Base-by-base conservation (phyloP, 176 grass and related monocot species). In the Cocos nucifera region DNA sequence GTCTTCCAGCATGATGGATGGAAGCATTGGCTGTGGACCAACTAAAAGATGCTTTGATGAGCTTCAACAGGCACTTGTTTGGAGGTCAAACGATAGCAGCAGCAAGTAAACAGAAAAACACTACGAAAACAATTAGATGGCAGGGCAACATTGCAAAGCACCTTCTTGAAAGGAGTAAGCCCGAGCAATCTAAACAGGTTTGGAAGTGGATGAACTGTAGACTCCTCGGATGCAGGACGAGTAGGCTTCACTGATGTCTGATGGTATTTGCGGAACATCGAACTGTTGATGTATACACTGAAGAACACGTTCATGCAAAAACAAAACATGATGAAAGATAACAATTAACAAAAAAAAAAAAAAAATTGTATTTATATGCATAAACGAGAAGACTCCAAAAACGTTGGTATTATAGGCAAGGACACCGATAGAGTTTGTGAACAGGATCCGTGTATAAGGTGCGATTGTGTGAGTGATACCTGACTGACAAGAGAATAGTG, bases 161-260 rank as follows among this genome's bases (percentile, higher is more conserved):
- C 92, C 92, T 91, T 91, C 77, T 59, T 85, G 79, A 83, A 97
- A 67, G 92, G 92, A 9, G 82, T 56, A 54, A 91, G 75, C 12
- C 83, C 86, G 12, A 89, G 79, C 57, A 89, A 70, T 67, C 77
- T 86, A 56, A 89, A 87, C 74, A 95, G 80, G 17, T 66, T 50
- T 1, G 80, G 80, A 49, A 87, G 56, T 19, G 86, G 77, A 72
- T 96, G 87, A 67, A 96, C 73, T 22, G 80, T 70, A 17, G 78
- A 84, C 24, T 90, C 86, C 51, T 85, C 87, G 0, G 28, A 58
- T 60, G 83, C 64, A 67, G 55, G 8, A 2, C 64, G 72, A 12
- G 32, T 39, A 17, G 54, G 28, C 65, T 77, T 96, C 59, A 64
- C 63, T 8, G 16, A 21, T 0, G 55, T 59, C 77, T 88, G 80